phyloP scores from a whole-genome alignment of 2,329 filamentous ascomycete species.

The Scedosporium aurantiacum region DNA sequence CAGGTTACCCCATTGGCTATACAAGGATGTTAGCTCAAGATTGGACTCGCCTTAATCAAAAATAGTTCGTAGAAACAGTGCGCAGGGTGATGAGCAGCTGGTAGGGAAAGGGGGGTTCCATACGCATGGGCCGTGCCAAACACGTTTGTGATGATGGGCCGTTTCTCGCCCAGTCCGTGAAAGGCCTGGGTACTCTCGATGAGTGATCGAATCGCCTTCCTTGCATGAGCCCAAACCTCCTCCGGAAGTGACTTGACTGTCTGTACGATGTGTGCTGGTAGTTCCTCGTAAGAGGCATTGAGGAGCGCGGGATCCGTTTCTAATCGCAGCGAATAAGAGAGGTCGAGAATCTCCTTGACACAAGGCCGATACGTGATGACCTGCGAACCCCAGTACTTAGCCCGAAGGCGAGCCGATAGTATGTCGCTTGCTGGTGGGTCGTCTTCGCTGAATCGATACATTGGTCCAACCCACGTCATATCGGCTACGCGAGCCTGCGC shows the following conservation, averaged over 20 bases:
- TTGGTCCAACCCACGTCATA: conserved; percentile 34
- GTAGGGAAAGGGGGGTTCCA: conserved; percentile 23
- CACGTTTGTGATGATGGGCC: conserved; percentile 85
- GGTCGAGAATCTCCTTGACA: conserved; percentile 43
- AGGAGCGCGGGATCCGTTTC: conserved; percentile 25
- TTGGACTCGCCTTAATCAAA: conserved; percentile 12
- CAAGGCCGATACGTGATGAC: conserved; percentile 85
- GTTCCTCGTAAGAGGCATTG: background rate
- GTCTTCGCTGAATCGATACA: conserved; percentile 48
- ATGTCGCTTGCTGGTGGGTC: conserved; percentile 67
- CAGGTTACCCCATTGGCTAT: conserved; percentile 91
- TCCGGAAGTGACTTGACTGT: conserved; percentile 17
- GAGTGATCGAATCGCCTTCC: conserved; percentile 59
- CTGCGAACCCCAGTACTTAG: conserved; percentile 87
- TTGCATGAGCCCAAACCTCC: conserved; percentile 42
- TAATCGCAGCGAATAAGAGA: conserved; percentile 25
- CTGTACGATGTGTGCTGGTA: background rate
- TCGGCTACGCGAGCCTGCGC: conserved; percentile 14
- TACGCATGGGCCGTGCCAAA: conserved; percentile 95
- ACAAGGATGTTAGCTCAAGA: background rate
- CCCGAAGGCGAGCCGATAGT: conserved; percentile 70
- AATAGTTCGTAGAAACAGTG: conserved; percentile 1
- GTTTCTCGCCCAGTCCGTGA: conserved; percentile 47
- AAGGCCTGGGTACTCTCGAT: conserved; percentile 81
- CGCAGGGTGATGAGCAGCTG: conserved; percentile 1